Evolutionary conservation across 2,329 filamentous ascomycete species (phyloP).

Genomic region (Aureobasidium uvarum): DNA sequence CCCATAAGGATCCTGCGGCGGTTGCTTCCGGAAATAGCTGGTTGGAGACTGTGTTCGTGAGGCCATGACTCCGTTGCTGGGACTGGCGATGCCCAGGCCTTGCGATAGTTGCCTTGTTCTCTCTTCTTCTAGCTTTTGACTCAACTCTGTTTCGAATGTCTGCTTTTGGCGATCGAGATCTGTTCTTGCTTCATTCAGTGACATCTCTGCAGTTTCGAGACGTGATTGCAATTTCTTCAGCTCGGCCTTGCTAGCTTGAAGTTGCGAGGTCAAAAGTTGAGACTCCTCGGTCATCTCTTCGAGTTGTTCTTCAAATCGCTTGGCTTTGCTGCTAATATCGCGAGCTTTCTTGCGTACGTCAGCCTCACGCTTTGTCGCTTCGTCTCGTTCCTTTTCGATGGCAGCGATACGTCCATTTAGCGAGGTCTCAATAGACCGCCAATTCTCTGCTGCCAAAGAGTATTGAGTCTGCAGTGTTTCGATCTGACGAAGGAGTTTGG

Average conservation of each 20-base stretch:
- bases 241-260: slow-evolving; percentile 59
- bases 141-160: slow-evolving; percentile 55
- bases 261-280: slow-evolving; percentile 63
- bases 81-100: slow-evolving; percentile 31
- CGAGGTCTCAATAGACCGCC: slow-evolving; percentile 92
- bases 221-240: slow-evolving; percentile 62
- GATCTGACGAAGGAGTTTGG: slow-evolving; percentile 87
- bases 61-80: slow-evolving; percentile 31
- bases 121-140: slow-evolving; percentile 64
- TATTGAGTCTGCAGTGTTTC: slow-evolving; percentile 97
- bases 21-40: slow-evolving; percentile 43
- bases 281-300: slow-evolving; percentile 66
- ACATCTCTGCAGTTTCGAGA: slow-evolving; percentile 63
- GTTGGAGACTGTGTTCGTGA: slow-evolving; percentile 40
- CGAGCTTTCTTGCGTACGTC: slow-evolving; percentile 87
- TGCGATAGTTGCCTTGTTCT: slow-evolving; percentile 43
- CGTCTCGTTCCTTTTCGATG: slow-evolving; percentile 88
- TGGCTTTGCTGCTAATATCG: slow-evolving; percentile 69
- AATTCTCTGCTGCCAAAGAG: slow-evolving; percentile 89
- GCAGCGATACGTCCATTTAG: slow-evolving; percentile 71
- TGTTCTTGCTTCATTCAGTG: slow-evolving; percentile 58
- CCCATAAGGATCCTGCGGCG: slow-evolving; percentile 40
- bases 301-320: slow-evolving; percentile 77
- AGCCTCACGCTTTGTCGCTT: slow-evolving; percentile 75
- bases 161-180: slow-evolving; percentile 61